Percentiles rank a stretch among this genome's conserved stretches.
Conservation (phyloP, 768 basidiomycete species). For the Suillus weaverae region DNA sequence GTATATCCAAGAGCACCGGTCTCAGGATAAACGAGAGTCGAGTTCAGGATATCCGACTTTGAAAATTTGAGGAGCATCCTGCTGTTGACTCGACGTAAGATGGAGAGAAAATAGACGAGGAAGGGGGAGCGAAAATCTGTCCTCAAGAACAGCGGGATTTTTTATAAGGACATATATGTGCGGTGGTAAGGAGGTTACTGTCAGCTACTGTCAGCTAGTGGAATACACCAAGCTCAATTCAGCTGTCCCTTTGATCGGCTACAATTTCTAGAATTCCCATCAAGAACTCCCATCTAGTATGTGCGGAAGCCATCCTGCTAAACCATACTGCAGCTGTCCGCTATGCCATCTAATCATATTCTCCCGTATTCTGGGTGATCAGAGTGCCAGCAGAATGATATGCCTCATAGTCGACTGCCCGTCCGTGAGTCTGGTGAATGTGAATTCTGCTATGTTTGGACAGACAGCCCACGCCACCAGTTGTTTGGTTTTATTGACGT, state of each 20-base stretch:
- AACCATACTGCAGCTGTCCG: not conserved
- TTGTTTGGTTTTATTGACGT: conserved; percentile 26
- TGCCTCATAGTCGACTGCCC: not conserved
- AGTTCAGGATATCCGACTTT: conserved; percentile 57
- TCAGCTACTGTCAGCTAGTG: not conserved
- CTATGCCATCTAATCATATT: not conserved
- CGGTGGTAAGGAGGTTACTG: not conserved
- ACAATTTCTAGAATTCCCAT: not conserved
- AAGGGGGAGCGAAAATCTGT: not conserved
- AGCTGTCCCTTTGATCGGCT: conserved; percentile 3
- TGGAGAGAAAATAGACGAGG: not conserved
- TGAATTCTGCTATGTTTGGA: not conserved
- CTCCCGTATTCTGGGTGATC: not conserved
- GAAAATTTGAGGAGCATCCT: conserved; percentile 61
- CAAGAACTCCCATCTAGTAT: not conserved
- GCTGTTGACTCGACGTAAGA: conserved; percentile 7
- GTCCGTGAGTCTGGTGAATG: no score
- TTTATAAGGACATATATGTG: not conserved
- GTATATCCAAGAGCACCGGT: conserved; percentile 49
- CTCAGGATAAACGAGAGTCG: conserved; percentile 51
- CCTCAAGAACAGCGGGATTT: not conserved
- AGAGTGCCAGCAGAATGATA: not conserved
- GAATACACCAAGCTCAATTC: not conserved
- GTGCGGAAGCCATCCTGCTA: not conserved
- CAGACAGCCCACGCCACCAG: conserved; percentile 16